phyloP scores from a whole-genome alignment of 176 grass and related monocot species.

The Lolium multiflorum region DNA sequence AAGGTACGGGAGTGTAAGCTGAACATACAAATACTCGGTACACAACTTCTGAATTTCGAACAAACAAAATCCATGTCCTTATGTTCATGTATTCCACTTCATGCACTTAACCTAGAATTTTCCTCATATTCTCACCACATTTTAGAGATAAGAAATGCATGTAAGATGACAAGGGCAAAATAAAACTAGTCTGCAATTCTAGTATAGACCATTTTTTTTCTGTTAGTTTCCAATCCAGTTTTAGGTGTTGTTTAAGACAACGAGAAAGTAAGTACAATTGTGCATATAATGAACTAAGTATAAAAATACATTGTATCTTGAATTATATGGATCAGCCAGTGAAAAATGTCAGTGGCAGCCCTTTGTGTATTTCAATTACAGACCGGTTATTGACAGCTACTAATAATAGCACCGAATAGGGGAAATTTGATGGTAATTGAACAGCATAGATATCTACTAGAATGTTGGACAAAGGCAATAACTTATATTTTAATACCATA shows the following conservation, averaged over 20 bases:
- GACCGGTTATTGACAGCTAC: not conserved
- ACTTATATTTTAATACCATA: constrained; percentile 32
- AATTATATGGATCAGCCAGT: not conserved
- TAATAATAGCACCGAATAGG: not conserved
- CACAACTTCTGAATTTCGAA: not conserved
- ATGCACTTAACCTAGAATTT: not conserved
- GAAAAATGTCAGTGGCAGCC: not conserved
- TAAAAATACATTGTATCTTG: not conserved
- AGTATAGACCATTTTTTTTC: not conserved
- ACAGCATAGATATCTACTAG: not conserved
- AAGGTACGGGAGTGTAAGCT: constrained; percentile 32
- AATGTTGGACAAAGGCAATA: constrained; percentile 11
- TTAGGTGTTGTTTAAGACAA: not conserved
- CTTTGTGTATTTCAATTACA: constrained; percentile 31
- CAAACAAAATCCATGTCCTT: not conserved
- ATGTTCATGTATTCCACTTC: not conserved
- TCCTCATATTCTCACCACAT: not conserved
- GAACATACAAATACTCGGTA: constrained; percentile 24
- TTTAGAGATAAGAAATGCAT: constrained; percentile 1
- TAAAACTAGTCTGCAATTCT: not conserved
- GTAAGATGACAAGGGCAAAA: constrained; percentile 2
- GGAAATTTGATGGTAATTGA: not conserved
- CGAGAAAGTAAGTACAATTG: not conserved
- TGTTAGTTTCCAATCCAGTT: not conserved
- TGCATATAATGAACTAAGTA: not conserved